Conservation (phyloP, 2,329 filamentous ascomycete species). For the Fusarium burgessii region DNA sequence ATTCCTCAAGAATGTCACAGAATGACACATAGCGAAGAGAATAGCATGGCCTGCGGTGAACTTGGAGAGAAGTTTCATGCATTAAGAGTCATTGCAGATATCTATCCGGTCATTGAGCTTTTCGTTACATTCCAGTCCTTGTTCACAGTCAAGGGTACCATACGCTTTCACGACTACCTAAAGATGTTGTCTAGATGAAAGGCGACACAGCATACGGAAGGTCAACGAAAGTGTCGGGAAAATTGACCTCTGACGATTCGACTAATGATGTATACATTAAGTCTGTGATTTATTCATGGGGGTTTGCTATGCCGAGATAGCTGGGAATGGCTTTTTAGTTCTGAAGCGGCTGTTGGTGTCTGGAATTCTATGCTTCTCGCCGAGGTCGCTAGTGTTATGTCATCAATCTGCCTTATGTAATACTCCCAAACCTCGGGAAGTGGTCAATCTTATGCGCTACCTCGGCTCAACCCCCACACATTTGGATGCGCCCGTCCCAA, state of each 20-base stretch:
- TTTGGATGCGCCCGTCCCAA: slow-evolving; percentile 23
- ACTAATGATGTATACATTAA: background rate
- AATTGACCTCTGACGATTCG: background rate
- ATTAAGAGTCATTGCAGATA: background rate
- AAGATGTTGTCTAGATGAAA: background rate
- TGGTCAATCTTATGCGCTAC: slow-evolving; percentile 36
- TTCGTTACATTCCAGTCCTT: slow-evolving; percentile 31
- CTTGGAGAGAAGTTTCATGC: background rate
- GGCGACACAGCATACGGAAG: too few species aligned
- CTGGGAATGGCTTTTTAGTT: background rate
- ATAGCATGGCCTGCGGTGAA: background rate
- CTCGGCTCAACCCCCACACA: slow-evolving; percentile 50
- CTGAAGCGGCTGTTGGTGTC: background rate
- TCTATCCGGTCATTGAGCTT: slow-evolving; percentile 1
- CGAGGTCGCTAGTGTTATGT: background rate
- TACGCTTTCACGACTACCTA: too few species aligned
- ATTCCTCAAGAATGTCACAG: background rate
- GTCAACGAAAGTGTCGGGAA: too few species aligned
- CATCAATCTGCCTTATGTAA: slow-evolving; percentile 18
- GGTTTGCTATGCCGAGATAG: background rate
- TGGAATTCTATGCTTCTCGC: slow-evolving; percentile 9
- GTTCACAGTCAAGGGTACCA: background rate
- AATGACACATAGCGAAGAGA: background rate
- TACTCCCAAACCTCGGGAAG: slow-evolving; percentile 37
- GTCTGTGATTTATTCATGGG: background rate